These are phyloP conservation scores for Lepiota subincarnata DNA, from an alignment of 768 basidiomycete genomes.

Conservation along the genomic window DNA sequence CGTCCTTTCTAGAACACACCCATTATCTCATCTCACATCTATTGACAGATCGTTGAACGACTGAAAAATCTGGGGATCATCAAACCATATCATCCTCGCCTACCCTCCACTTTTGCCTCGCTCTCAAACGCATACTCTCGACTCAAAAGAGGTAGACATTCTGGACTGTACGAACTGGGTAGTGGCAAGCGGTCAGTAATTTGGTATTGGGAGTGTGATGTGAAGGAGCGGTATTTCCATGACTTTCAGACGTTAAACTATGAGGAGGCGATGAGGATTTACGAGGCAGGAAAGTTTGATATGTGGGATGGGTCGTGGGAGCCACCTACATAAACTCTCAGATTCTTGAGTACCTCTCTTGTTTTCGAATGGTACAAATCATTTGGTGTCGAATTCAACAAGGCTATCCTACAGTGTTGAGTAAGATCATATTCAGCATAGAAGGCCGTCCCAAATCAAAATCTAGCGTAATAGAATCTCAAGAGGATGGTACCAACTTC, in stretches of 20 bases:
- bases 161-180: neutral
- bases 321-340: too few relatives aligned
- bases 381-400: too few relatives aligned
- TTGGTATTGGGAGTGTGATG: constrained; percentile 5
- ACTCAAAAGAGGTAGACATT: neutral
- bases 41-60: neutral
- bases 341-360: too few relatives aligned
- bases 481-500: too few relatives aligned
- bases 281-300: too few relatives aligned
- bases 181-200: neutral
- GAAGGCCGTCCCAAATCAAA: too few relatives aligned
- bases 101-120: neutral
- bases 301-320: too few relatives aligned
- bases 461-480: too few relatives aligned
- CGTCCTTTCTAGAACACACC: neutral
- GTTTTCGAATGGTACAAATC: too few relatives aligned
- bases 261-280: neutral
- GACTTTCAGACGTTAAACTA: neutral
- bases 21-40: too few relatives aligned
- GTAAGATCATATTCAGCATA: too few relatives aligned
- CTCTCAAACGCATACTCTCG: neutral
- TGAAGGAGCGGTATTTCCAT: neutral
- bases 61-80: neutral
- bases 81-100: neutral
- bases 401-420: too few relatives aligned